Evolutionary conservation across 2,329 filamentous ascomycete genomes (phyloP).

Genomic region (Talaromyces marneffei): DNA sequence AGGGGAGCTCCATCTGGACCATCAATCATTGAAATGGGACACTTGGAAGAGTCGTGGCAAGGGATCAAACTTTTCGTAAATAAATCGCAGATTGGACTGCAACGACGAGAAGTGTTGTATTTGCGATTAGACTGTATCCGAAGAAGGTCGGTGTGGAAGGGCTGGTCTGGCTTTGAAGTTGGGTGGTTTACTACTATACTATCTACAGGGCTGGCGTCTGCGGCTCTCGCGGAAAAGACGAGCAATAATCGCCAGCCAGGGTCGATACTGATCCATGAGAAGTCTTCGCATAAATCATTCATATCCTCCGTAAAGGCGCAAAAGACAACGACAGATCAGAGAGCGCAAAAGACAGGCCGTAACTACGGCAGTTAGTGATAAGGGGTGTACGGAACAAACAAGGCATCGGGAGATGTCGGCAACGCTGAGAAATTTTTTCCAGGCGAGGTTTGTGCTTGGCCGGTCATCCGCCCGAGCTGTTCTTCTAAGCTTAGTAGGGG

Average conservation of each 20-base stretch:
- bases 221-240: not conserved
- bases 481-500: conserved; percentile 3
- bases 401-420: conserved; percentile 37
- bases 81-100: not conserved
- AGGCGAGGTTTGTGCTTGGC: not conserved
- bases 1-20: not conserved
- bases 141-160: not conserved
- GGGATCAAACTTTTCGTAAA: not conserved
- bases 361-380: no score
- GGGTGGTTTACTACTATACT: no score
- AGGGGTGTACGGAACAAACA: no score
- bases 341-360: conserved; percentile 11
- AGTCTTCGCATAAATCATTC: no score
- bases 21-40: not conserved
- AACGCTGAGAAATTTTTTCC: conserved; percentile 12
- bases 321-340: not conserved
- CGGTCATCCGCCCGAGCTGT: conserved; percentile 4
- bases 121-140: not conserved
- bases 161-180: no score
- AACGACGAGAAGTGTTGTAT: not conserved
- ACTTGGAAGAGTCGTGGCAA: not conserved
- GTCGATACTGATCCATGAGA: not conserved
- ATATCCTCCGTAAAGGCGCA: not conserved
- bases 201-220: not conserved
- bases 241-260: not conserved